Conservation (phyloP, 176 grass and related monocot species). For the Oryza nivara region DNA sequence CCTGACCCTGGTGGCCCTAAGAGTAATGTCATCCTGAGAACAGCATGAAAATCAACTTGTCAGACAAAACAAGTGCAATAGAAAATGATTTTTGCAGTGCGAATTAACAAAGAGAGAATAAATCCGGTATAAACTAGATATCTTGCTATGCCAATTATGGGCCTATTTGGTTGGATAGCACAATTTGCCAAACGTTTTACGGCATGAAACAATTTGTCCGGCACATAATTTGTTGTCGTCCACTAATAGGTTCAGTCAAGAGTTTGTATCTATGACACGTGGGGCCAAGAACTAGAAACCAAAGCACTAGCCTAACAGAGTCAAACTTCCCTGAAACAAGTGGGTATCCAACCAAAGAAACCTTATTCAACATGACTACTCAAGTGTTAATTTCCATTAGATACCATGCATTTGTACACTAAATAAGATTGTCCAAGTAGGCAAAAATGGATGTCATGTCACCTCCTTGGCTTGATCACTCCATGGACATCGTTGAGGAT, state of each 20-base stretch:
- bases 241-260: background rate
- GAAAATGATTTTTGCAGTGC: background rate
- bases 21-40: slow-evolving; percentile 67
- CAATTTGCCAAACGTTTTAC: background rate
- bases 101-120: background rate
- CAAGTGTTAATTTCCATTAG: too few species aligned
- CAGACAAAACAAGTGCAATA: background rate
- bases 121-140: background rate
- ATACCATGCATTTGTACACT: too few species aligned
- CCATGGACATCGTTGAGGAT: slow-evolving; percentile 66
- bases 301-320: background rate
- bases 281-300: background rate
- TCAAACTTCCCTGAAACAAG: background rate
- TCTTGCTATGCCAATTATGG: background rate
- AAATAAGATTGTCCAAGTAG: background rate
- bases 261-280: background rate
- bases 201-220: background rate
- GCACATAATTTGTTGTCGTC: background rate
- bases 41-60: background rate
- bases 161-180: background rate
- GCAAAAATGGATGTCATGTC: background rate
- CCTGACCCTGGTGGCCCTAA: slow-evolving; percentile 65
- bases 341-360: background rate
- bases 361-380: background rate
- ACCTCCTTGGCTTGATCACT: slow-evolving; percentile 71